Conservation (phyloP, 768 basidiomycete species). For the Clavaria fumosa region DNA sequence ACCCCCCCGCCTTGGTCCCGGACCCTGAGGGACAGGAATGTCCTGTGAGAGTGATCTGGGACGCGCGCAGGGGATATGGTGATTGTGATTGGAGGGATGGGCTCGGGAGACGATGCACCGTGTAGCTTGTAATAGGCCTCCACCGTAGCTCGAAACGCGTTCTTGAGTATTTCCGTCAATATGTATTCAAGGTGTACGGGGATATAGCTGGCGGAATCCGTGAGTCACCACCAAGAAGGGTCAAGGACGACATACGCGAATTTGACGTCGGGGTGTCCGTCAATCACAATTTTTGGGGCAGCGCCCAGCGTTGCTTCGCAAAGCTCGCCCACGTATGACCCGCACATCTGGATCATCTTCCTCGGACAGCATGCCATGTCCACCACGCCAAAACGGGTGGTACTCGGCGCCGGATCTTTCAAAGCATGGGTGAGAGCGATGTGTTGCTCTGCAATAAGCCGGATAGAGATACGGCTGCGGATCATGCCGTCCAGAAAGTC, state of each 20-base stretch:
- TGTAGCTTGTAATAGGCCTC: slow-evolving; percentile 45
- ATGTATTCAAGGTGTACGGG: slow-evolving; percentile 88
- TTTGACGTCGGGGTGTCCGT: slow-evolving; percentile 53
- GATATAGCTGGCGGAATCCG: slow-evolving; percentile 44
- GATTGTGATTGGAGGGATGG: slow-evolving; percentile 48
- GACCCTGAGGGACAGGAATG: slow-evolving; percentile 61
- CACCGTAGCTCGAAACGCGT: slow-evolving; percentile 79
- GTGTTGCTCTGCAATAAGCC: slow-evolving; percentile 84
- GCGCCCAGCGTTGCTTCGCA: slow-evolving; percentile 75
- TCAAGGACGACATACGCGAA: slow-evolving; percentile 48
- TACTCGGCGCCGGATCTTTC: slow-evolving; percentile 21
- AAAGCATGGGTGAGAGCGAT: slow-evolving; percentile 67
- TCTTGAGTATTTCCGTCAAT: slow-evolving; percentile 81
- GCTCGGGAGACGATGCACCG: slow-evolving; percentile 19
- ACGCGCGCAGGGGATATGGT: slow-evolving; percentile 44
- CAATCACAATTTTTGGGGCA: slow-evolving; percentile 49
- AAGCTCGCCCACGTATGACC: slow-evolving; percentile 68
- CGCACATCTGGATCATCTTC: slow-evolving; percentile 64
- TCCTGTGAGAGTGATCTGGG: slow-evolving; percentile 15
- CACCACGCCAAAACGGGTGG: slow-evolving; percentile 53
- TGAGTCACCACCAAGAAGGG: slow-evolving; percentile 4
- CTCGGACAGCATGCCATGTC: slow-evolving; percentile 57
- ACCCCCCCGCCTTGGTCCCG: slow-evolving; percentile 84
- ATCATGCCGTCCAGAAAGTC: slow-evolving; percentile 74
- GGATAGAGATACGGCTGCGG: slow-evolving; percentile 73